Conservation (phyloP, 2,329 filamentous ascomycete genomes). For the Colletotrichum sp. region DNA sequence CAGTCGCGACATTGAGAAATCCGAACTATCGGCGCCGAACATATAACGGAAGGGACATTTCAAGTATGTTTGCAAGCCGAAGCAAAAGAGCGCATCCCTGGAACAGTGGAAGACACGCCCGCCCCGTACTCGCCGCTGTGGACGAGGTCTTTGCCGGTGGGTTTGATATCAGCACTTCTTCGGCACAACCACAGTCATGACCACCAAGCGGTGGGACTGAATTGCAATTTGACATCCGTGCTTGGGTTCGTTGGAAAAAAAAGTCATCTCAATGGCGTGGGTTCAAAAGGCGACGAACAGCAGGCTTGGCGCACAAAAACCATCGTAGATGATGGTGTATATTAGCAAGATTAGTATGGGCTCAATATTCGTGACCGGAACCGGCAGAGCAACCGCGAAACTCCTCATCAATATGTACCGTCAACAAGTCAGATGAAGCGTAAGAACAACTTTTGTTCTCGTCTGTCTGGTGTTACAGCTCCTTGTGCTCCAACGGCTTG, state of each 20-base stretch:
- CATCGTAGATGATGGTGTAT: constrained; percentile 20
- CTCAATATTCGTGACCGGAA: constrained; percentile 7
- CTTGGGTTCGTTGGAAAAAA: constrained; percentile 46
- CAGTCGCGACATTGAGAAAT: no score
- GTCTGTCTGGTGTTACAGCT: constrained; percentile 17
- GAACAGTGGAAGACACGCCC: constrained; percentile 18
- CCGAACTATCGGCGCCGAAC: not conserved
- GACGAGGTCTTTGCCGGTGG: constrained; percentile 31
- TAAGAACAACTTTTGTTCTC: constrained; percentile 12
- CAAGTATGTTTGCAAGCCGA: constrained; percentile 25
- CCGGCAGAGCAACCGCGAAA: constrained; percentile 15
- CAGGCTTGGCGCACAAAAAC: constrained; percentile 6
- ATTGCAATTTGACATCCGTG: constrained; percentile 99
- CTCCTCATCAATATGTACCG: constrained; percentile 22
- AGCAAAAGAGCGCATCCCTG: constrained; percentile 15
- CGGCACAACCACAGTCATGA: constrained; percentile 95
- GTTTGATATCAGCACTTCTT: constrained; percentile 94
- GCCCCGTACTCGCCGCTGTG: constrained; percentile 24
- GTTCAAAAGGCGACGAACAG: not conserved
- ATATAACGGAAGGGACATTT: not conserved
- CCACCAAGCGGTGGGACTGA: constrained; percentile 59
- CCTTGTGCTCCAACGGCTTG: constrained; percentile 17
- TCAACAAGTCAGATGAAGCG: constrained; percentile 19
- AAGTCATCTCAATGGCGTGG: not conserved
- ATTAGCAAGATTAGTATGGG: constrained; percentile 23